These are phyloP conservation scores for Hydnum rufescens DNA, from an alignment of 768 basidiomycete genomes.

Conservation along the genomic window DNA sequence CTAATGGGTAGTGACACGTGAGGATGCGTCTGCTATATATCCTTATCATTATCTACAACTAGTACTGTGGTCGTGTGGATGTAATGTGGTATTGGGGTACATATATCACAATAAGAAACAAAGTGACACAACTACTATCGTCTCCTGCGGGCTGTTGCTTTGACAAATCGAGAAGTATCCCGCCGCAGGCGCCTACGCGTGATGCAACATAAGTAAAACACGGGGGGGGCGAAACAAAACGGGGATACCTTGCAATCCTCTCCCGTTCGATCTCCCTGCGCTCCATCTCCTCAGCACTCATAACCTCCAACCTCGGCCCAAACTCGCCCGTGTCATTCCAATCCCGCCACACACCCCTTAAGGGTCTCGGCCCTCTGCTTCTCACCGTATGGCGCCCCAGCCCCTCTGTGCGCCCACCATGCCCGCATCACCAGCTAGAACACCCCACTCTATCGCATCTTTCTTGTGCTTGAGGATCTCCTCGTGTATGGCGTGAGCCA, in stretches of 20 bases:
- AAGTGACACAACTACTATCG: not conserved
- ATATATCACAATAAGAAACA: too few relatives aligned
- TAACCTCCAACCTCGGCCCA: constrained; percentile 66
- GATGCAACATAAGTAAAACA: not conserved
- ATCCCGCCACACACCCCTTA: constrained; percentile 86
- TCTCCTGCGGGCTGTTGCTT: not conserved
- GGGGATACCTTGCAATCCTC: constrained; percentile 45
- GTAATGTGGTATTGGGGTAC: too few relatives aligned
- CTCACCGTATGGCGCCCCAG: constrained; percentile 9
- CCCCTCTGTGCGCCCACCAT: constrained; percentile 9
- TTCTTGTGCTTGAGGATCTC: constrained; percentile 91
- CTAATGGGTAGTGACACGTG: too few relatives aligned
- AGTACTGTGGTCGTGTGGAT: too few relatives aligned
- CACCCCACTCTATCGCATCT: constrained; percentile 86
- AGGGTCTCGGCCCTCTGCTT: constrained; percentile 47
- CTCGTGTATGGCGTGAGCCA: constrained; percentile 87
- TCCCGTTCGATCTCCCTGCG: constrained; percentile 74
- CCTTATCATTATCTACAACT: too few relatives aligned
- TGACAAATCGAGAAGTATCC: constrained; percentile 23
- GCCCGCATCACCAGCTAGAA: constrained; percentile 42
- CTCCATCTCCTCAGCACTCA: constrained; percentile 83
- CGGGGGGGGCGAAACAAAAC: not conserved
- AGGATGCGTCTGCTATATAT: too few relatives aligned
- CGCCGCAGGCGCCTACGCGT: constrained; percentile 33
- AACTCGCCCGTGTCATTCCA: constrained; percentile 89